Percentiles rank a stretch among this genome's conserved stretches.
phyloP scores from a whole-genome alignment of 768 basidiomycete genomes.

The Trametes sanguinea region DNA sequence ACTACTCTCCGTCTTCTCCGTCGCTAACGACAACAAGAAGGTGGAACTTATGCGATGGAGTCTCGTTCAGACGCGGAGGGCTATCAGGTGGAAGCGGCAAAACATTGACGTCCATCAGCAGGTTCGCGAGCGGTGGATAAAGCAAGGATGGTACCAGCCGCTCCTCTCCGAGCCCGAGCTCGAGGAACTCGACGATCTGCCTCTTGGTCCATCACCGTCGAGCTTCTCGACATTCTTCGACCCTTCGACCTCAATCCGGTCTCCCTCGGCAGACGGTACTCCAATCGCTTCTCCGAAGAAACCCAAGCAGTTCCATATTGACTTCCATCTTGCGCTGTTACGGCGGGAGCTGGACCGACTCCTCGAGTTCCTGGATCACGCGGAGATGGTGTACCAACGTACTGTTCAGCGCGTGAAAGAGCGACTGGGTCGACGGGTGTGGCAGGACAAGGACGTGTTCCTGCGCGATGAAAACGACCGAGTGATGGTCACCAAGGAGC shows the following conservation, averaged over 20 bases:
- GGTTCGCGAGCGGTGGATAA: conserved; percentile 26
- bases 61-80: conserved; percentile 42
- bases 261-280: neutral
- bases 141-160: conserved; percentile 15
- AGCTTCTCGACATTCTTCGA: conserved; percentile 21
- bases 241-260: conserved; percentile 14
- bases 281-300: conserved; percentile 5
- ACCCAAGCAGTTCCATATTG: conserved; percentile 48
- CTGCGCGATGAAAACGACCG: conserved; percentile 39
- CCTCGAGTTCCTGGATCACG: conserved; percentile 42
- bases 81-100: conserved; percentile 50
- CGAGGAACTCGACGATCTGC: neutral
- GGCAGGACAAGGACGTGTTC: conserved; percentile 60
- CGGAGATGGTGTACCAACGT: conserved; percentile 49
- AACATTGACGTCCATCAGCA: conserved; percentile 47
- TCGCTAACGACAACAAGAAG: conserved; percentile 60
- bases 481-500: conserved; percentile 40
- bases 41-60: conserved; percentile 60
- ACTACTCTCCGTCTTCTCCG: conserved; percentile 58
- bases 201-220: conserved; percentile 4
- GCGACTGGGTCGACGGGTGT: conserved; percentile 75
- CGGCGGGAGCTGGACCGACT: conserved; percentile 56
- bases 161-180: conserved; percentile 17
- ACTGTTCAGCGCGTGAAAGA: conserved; percentile 69
- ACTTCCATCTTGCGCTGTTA: conserved; percentile 59